A percentile compares a stretch with the other conserved stretches of the same genome.
phyloP scores from a whole-genome alignment of 2,329 filamentous ascomycete genomes.

The Cytospora piceicola region DNA sequence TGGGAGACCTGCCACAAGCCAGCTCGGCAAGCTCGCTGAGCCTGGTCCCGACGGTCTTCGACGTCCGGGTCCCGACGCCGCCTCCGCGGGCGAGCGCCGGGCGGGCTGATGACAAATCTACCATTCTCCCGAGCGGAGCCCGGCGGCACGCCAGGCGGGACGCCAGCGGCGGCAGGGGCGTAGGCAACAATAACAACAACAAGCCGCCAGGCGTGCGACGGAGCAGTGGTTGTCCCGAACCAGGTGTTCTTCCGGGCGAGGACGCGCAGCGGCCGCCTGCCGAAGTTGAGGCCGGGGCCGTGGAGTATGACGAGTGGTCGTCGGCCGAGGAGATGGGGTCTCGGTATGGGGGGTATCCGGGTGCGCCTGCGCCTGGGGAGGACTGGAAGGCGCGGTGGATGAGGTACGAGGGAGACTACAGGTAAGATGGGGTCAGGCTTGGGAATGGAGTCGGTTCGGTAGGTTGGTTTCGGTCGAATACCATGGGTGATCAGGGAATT shows the following conservation, averaged over 20 bases:
- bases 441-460: not conserved
- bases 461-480: not conserved
- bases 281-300: not conserved
- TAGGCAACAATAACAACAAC: not conserved
- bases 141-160: not conserved
- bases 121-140: not conserved
- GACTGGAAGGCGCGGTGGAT: not conserved
- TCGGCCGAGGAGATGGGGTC: too few relatives aligned
- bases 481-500: not conserved
- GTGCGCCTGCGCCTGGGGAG: not conserved
- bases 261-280: not conserved
- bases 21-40: not conserved
- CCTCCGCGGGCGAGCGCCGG: not conserved
- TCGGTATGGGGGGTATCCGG: not conserved
- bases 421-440: not conserved
- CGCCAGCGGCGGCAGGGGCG: not conserved
- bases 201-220: not conserved
- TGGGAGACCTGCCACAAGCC: not conserved
- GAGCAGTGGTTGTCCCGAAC: not conserved
- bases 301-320: too few relatives aligned
- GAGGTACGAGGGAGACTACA: not conserved
- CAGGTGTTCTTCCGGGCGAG: not conserved
- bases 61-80: not conserved
- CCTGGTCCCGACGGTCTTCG: conserved; percentile 2
- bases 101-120: too few relatives aligned